A percentile compares a stretch with the other conserved stretches of the same genome.
These are phyloP conservation scores for Hyaloperonospora arabidopsidis DNA, from an alignment of 352 stramenopile species.

Conservation along the genomic window DNA sequence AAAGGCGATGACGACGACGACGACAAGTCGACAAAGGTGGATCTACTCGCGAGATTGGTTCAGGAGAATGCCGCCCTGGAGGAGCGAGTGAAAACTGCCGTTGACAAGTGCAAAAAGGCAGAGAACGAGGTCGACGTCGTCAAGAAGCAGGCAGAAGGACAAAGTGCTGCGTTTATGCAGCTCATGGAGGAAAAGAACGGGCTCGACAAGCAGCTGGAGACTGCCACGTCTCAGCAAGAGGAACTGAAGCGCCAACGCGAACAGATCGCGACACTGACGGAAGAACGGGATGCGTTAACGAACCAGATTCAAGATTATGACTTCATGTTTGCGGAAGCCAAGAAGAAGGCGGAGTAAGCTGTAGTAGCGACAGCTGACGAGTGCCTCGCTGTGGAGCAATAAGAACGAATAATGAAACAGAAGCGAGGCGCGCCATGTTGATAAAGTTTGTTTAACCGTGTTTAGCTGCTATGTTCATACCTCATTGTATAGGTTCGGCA, in stretches of 20 bases:
- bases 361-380: background rate
- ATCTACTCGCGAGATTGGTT: conserved; percentile 45
- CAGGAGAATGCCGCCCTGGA: conserved; percentile 54
- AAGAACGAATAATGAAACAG: background rate
- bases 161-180: conserved; percentile 76
- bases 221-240: conserved; percentile 33
- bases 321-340: conserved; percentile 85
- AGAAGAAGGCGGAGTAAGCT: conserved; percentile 78
- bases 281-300: conserved; percentile 65
- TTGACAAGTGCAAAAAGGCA: conserved; percentile 38
- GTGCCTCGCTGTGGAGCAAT: background rate
- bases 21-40: conserved; percentile 37
- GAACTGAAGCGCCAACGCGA: conserved; percentile 38
- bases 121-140: conserved; percentile 45
- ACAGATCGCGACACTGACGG: conserved; percentile 43
- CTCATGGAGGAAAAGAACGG: conserved; percentile 71
- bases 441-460: no score
- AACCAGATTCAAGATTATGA: conserved; percentile 82
- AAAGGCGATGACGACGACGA: conserved; percentile 28
- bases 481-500: conserved; percentile 45
- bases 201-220: conserved; percentile 43
- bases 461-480: background rate
- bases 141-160: conserved; percentile 71
- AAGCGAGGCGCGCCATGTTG: background rate
- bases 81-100: conserved; percentile 29